These are phyloP conservation scores for Boletus subparvulus DNA, from an alignment of 768 basidiomycete genomes.

Conservation along the genomic window DNA sequence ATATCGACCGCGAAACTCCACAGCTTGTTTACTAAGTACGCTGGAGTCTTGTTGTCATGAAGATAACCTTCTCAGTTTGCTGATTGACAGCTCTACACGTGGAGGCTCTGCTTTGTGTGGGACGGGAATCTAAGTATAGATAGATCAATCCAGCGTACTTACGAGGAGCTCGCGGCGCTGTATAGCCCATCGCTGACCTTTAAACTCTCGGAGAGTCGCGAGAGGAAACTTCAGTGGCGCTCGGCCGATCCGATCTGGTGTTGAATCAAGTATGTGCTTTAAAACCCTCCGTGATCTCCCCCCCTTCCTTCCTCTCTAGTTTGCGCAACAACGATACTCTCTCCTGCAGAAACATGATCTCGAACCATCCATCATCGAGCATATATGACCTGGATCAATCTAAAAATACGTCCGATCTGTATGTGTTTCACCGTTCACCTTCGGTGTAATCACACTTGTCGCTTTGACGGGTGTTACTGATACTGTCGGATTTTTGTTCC, in stretches of 20 bases:
- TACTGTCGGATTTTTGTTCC: not conserved
- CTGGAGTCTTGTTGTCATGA: not conserved
- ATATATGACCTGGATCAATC: not conserved
- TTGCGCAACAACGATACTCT: not conserved
- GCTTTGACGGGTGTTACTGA: not conserved
- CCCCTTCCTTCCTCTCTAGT: not conserved
- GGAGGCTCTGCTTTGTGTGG: not conserved
- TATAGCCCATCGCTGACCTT: constrained; percentile 4
- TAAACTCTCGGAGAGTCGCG: not conserved
- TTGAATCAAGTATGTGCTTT: not conserved
- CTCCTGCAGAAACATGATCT: not conserved
- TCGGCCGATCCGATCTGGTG: not conserved
- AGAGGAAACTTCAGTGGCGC: not conserved
- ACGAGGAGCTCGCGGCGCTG: not conserved
- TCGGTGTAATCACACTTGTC: not conserved
- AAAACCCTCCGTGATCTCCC: not conserved
- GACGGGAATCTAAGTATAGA: not conserved
- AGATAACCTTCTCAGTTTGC: not conserved
- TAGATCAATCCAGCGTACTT: not conserved
- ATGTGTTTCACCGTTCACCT: not conserved
- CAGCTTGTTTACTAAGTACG: not conserved
- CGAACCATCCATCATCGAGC: not conserved
- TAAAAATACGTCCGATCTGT: constrained; percentile 9
- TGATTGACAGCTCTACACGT: not conserved
- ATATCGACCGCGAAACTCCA: not conserved